Percentiles rank a stretch among this genome's conserved stretches.
Evolutionary conservation across 192 early-diverging fungal genomes (phyloP).

Genomic region (Coemansia sp.): DNA sequence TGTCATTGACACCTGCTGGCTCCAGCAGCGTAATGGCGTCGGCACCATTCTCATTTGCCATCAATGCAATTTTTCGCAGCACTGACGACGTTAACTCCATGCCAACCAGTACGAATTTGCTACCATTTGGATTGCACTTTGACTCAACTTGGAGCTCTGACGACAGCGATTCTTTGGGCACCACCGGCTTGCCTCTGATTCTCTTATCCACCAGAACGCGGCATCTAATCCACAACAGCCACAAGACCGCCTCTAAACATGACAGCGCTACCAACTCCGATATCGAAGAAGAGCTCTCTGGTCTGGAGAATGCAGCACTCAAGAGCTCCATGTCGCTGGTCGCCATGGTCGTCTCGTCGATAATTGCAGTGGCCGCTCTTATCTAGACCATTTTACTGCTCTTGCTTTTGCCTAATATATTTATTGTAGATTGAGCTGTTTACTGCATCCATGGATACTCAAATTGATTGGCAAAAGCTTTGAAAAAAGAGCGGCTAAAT

Average conservation of each 20-base stretch:
- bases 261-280: conserved; percentile 10
- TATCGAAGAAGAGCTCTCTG: conserved; percentile 31
- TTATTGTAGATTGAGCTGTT: background rate
- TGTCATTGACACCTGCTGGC: background rate
- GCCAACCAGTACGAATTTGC: background rate
- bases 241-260: background rate
- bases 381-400: background rate
- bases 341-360: conserved; percentile 12
- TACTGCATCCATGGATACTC: background rate
- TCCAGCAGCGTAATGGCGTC: background rate
- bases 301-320: conserved; percentile 27
- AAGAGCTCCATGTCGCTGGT: conserved; percentile 39
- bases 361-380: background rate
- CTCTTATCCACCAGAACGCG: background rate
- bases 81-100: background rate
- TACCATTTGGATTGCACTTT: conserved; percentile 47
- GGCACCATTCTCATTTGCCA: conserved; percentile 30
- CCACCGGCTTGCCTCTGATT: background rate
- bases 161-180: background rate
- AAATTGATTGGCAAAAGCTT: background rate
- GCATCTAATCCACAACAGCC: background rate
- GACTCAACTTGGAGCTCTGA: conserved; percentile 3
- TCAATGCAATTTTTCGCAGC: conserved; percentile 31
- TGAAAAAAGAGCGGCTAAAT: background rate
- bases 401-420: background rate